These are phyloP conservation scores for Phoma sp. DNA, from an alignment of 2,329 filamentous ascomycete species.

Conservation along the genomic window DNA sequence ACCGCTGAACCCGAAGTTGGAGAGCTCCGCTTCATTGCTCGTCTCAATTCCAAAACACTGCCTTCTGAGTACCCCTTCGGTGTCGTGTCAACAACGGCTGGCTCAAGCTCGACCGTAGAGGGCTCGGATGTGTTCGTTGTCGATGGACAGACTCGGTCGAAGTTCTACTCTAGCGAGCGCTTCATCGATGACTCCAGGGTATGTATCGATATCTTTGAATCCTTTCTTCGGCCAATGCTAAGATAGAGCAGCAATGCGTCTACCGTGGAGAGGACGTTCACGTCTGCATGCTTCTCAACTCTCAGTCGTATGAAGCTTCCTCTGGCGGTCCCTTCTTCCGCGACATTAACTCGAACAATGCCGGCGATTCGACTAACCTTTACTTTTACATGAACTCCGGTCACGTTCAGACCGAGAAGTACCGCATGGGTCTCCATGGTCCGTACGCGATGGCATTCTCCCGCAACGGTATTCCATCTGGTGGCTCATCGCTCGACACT, in stretches of 20 bases:
- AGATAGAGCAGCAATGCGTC: slow-evolving; percentile 64
- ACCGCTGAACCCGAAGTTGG: slow-evolving; percentile 53
- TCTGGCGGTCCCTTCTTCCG: slow-evolving; percentile 70
- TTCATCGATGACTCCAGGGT: slow-evolving; percentile 67
- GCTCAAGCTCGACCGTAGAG: slow-evolving; percentile 62
- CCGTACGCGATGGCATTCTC: slow-evolving; percentile 70
- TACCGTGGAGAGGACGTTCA: slow-evolving; percentile 60
- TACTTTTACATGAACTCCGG: slow-evolving; percentile 75
- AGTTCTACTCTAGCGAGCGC: slow-evolving; percentile 74
- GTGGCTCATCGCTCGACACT: slow-evolving; percentile 55
- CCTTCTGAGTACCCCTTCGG: slow-evolving; percentile 49
- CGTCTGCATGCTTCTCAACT: slow-evolving; percentile 67
- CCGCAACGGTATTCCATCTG: slow-evolving; percentile 62
- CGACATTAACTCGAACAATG: slow-evolving; percentile 72
- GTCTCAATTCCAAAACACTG: slow-evolving; percentile 58
- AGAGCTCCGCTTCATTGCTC: slow-evolving; percentile 71
- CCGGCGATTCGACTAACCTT: slow-evolving; percentile 63
- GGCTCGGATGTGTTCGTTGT: slow-evolving; percentile 63
- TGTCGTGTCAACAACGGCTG: slow-evolving; percentile 62
- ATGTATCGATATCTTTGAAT: neutral
- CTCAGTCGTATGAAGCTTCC: slow-evolving; percentile 64
- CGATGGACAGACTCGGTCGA: slow-evolving; percentile 68
- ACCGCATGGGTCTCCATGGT: slow-evolving; percentile 69
- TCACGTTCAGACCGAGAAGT: slow-evolving; percentile 65
- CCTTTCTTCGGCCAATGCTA: neutral